phyloP scores from a whole-genome alignment of 345 rosid species.

The Eucalyptus sp. region DNA sequence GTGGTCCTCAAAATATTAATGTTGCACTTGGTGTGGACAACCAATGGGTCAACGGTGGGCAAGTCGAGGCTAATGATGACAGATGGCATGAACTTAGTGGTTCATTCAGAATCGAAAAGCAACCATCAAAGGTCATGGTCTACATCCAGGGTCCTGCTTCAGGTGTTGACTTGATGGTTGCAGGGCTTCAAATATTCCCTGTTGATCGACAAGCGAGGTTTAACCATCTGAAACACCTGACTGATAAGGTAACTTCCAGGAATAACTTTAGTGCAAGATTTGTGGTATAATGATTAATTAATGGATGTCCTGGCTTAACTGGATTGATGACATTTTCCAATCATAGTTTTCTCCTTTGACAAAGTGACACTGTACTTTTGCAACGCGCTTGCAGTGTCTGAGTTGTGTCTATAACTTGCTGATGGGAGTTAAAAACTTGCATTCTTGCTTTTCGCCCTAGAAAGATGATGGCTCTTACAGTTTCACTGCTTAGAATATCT shows the following conservation, averaged over 20 bases:
- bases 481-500: background rate
- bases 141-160: conserved; percentile 86
- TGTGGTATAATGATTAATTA: background rate
- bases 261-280: background rate
- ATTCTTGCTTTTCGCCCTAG: background rate
- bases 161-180: conserved; percentile 82
- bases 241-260: conserved; percentile 65
- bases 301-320: background rate
- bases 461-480: background rate
- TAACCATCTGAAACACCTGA: conserved; percentile 41
- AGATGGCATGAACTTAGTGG: conserved; percentile 93
- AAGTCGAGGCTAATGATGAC: conserved; percentile 54
- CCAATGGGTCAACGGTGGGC: conserved; percentile 97
- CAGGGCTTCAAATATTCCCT: conserved; percentile 78
- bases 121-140: conserved; percentile 72
- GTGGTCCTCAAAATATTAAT: conserved; percentile 70
- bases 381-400: background rate
- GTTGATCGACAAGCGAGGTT: conserved; percentile 59
- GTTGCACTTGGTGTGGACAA: conserved; percentile 76
- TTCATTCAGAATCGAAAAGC: conserved; percentile 91
- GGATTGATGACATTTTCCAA: background rate
- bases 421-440: conserved; percentile 17
- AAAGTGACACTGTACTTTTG: background rate
- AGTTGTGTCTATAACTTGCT: conserved; percentile 6
- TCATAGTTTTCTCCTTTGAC: background rate